phyloP scores from a whole-genome alignment of 495 filamentous ascomycete genomes.

The Thermothielavioides terrestris region DNA sequence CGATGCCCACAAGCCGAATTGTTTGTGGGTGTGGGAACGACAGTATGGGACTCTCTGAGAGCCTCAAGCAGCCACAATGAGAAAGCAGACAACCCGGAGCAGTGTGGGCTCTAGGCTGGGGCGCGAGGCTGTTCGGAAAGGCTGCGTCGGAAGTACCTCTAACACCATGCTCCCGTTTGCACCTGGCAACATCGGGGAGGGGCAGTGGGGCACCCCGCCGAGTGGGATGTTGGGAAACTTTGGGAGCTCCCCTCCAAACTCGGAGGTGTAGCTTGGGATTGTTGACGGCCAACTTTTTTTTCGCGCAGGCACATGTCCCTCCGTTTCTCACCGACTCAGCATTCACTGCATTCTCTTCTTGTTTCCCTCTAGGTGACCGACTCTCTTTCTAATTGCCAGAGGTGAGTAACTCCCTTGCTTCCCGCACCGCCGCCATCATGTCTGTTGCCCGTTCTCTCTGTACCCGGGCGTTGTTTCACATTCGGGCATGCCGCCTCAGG shows the following conservation, averaged over 20 bases:
- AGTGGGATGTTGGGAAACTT: conserved; percentile 17
- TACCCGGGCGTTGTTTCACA: background rate
- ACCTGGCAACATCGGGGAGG: conserved; percentile 1
- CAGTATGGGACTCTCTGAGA: too few species aligned
- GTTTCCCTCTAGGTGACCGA: too few species aligned
- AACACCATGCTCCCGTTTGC: background rate
- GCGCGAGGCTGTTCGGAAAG: background rate
- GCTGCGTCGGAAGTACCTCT: background rate
- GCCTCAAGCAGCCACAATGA: background rate
- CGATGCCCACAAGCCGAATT: too few species aligned
- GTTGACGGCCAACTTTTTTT: conserved; percentile 10
- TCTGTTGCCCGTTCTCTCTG: background rate
- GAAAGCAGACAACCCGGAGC: background rate
- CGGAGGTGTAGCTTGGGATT: background rate
- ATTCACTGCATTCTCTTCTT: background rate
- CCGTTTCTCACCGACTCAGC: background rate
- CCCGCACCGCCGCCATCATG: background rate
- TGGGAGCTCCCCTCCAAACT: conserved; percentile 8
- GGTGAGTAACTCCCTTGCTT: background rate
- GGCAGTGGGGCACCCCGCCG: conserved; percentile 7
- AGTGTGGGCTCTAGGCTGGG: background rate
- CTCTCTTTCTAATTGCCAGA: background rate
- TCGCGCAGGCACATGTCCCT: conserved; percentile 2
- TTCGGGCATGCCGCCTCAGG: background rate
- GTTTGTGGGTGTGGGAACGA: too few species aligned